Evolutionary conservation across 2,329 filamentous ascomycete genomes (phyloP).

Genomic region (Cladophialophora yegresii): DNA sequence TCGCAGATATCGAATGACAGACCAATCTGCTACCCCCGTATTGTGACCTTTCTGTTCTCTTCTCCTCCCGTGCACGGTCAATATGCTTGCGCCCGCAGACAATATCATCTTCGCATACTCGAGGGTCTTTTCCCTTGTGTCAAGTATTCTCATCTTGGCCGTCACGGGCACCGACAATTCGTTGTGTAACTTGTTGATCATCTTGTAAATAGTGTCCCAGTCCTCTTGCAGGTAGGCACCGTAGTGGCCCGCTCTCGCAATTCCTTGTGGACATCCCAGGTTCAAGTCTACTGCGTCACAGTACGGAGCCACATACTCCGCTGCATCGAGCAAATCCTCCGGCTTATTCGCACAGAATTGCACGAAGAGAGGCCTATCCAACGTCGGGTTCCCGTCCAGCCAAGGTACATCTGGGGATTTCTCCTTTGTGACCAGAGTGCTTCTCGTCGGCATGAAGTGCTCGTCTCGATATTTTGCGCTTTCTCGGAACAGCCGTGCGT

Average conservation of each 20-base stretch:
- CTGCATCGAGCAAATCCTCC: constrained; percentile 61
- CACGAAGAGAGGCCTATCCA: constrained; percentile 89
- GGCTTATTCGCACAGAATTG: constrained; percentile 75
- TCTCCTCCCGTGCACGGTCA: constrained; percentile 86
- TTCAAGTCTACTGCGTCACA: constrained; percentile 94
- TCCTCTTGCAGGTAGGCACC: constrained; percentile 95
- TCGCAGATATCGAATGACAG: constrained; percentile 75
- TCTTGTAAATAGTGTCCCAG: constrained; percentile 74
- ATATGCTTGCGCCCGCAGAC: constrained; percentile 82
- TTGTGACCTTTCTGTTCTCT: constrained; percentile 95
- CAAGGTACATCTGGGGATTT: constrained; percentile 50
- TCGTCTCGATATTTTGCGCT: constrained; percentile 72
- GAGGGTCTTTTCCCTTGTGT: constrained; percentile 81
- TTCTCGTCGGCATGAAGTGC: constrained; percentile 73
- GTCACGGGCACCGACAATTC: constrained; percentile 82
- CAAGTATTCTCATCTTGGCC: constrained; percentile 89
- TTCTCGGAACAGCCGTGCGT: constrained; percentile 83
- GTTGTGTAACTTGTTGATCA: constrained; percentile 80
- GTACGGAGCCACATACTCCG: constrained; percentile 74
- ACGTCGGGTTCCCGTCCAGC: constrained; percentile 81
- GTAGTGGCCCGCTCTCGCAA: constrained; percentile 86
- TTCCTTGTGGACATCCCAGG: constrained; percentile 92
- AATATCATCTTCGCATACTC: constrained; percentile 87
- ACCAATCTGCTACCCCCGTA: constrained; percentile 91
- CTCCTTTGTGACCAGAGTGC: constrained; percentile 41